Conservation (phyloP, 768 basidiomycete species). For the Imleria badia region DNA sequence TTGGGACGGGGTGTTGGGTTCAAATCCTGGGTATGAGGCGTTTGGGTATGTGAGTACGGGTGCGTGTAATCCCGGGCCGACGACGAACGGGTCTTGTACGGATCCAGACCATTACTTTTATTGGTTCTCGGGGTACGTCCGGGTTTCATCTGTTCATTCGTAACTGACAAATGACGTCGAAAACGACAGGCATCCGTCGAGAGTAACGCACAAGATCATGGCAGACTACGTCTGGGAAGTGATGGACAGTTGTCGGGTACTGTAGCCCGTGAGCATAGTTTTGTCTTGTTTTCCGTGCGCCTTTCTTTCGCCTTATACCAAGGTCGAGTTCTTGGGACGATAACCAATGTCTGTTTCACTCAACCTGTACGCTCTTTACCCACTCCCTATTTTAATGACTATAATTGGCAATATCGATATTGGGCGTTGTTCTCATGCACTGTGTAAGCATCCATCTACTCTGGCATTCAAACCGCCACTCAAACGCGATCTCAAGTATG, state of each 20-base stretch:
- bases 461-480: too few relatives aligned
- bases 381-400: too few relatives aligned
- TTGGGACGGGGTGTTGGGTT: constrained; percentile 48
- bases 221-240: constrained; percentile 49
- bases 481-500: background rate
- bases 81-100: constrained; percentile 34
- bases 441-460: too few relatives aligned
- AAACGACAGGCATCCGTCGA: constrained; percentile 46
- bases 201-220: constrained; percentile 51
- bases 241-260: constrained; percentile 31
- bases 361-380: too few relatives aligned
- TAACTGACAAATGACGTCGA: background rate
- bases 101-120: constrained; percentile 53
- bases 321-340: too few relatives aligned
- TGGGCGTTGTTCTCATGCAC: background rate
- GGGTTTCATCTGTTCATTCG: background rate
- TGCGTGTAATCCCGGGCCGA: constrained; percentile 37
- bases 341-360: too few relatives aligned
- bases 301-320: background rate
- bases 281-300: background rate
- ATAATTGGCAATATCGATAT: background rate
- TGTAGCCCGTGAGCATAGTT: background rate
- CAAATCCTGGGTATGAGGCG: constrained; percentile 42
- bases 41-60: constrained; percentile 48
- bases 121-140: constrained; percentile 48